A percentile compares a stretch with the other conserved stretches of the same genome.
phyloP scores from a whole-genome alignment of 257 asterid species.

The Solanum gracilifrons region DNA sequence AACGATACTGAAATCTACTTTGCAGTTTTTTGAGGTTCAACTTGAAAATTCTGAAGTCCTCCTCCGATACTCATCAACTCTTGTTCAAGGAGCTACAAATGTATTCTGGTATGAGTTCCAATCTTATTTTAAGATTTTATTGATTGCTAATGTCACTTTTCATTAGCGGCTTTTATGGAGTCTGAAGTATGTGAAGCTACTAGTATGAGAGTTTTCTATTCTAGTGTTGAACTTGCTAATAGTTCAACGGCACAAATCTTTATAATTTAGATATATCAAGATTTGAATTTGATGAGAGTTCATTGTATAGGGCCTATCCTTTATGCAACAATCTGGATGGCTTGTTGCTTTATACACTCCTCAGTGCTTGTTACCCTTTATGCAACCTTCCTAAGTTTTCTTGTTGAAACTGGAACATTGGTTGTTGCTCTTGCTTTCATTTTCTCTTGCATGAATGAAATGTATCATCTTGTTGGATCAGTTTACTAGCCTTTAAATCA shows the following conservation, averaged over 20 bases:
- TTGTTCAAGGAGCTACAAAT: constrained; percentile 87
- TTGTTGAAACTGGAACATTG: not conserved
- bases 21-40: constrained; percentile 77
- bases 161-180: not conserved
- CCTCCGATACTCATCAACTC: constrained; percentile 88
- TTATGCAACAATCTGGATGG: not conserved
- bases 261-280: not conserved
- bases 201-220: not conserved
- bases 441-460: not conserved
- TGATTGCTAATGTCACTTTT: not conserved
- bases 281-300: not conserved
- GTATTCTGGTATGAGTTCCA: constrained; percentile 76
- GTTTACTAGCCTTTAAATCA: not conserved
- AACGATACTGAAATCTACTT: not conserved
- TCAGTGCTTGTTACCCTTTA: not conserved
- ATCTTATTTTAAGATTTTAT: not conserved
- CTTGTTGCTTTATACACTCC: not conserved
- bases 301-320: not conserved
- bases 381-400: not conserved
- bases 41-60: constrained; percentile 69
- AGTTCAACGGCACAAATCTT: not conserved
- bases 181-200: not conserved
- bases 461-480: not conserved
- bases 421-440: not conserved
- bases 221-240: not conserved